Conservation (phyloP, 2,329 filamentous ascomycete genomes). For the Blastomyces emzantsi region DNA sequence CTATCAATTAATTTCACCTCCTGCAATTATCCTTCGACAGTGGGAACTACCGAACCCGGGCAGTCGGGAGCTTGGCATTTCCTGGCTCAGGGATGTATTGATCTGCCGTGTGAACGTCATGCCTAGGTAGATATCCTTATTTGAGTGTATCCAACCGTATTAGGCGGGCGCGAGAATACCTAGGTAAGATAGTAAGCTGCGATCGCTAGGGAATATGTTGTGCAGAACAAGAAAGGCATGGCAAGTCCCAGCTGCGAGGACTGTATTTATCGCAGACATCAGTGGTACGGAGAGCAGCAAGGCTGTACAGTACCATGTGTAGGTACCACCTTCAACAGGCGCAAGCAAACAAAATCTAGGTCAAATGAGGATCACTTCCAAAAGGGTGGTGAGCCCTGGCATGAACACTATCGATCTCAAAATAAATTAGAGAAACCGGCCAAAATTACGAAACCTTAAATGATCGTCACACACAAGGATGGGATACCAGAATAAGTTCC, state of each 20-base stretch:
- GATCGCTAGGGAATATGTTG: neutral
- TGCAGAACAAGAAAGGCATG: slow-evolving; percentile 1
- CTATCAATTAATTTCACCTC: neutral
- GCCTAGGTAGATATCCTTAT: neutral
- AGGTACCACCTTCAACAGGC: slow-evolving; percentile 4
- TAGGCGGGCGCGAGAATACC: neutral
- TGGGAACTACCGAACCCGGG: neutral
- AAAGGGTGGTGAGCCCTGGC: neutral
- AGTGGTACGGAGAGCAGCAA: neutral
- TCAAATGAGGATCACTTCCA: slow-evolving; percentile 1
- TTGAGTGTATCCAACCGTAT: neutral
- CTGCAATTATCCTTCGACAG: neutral
- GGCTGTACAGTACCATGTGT: neutral
- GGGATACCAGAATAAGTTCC: neutral
- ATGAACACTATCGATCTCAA: neutral
- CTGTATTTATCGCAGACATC: neutral
- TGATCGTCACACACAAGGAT: neutral
- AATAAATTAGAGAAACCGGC: neutral
- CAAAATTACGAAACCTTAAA: neutral
- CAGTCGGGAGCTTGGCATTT: neutral
- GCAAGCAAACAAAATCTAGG: neutral
- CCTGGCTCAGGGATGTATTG: neutral
- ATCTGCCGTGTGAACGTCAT: neutral
- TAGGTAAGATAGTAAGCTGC: neutral
- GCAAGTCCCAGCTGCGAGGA: neutral